Percentiles rank a stretch among this genome's conserved stretches.
Evolutionary conservation across 306 rosid species (phyloP).

Genomic region (Quercus robur): DNA sequence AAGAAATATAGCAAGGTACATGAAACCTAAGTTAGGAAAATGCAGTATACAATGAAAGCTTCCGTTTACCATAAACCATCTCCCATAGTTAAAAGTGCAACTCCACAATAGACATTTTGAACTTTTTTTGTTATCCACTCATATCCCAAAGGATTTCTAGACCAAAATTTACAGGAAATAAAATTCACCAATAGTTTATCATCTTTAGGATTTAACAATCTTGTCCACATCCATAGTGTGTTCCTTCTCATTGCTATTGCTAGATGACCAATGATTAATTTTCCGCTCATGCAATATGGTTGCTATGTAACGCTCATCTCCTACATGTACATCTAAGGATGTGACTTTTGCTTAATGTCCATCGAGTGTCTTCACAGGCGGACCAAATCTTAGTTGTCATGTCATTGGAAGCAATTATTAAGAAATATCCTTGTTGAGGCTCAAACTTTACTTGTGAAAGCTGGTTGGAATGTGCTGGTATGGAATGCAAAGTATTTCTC

Average conservation of each 20-base stretch:
- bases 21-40: too few relatives aligned
- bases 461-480: conserved; percentile 89
- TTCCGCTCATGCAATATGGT: conserved; percentile 78
- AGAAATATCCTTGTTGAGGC: conserved; percentile 94
- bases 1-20: too few relatives aligned
- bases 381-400: conserved; percentile 82
- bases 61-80: not conserved
- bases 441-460: conserved; percentile 89
- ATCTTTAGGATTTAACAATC: conserved; percentile 24
- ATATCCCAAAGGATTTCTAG: not conserved
- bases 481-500: conserved; percentile 68
- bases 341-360: conserved; percentile 93
- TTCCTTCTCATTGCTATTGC: conserved; percentile 32
- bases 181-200: not conserved
- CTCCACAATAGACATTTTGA: not conserved
- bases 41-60: not conserved
- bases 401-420: conserved; percentile 86
- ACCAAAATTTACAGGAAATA: not conserved
- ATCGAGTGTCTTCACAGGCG: conserved; percentile 75
- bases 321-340: conserved; percentile 58
- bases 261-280: conserved; percentile 68
- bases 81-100: not conserved
- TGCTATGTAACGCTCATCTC: conserved; percentile 72
- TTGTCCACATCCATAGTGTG: conserved; percentile 66
- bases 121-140: not conserved